A percentile compares a stretch with the other conserved stretches of the same genome.
Conservation (phyloP, 306 rosid genomes). For the Citrullus colocynthis region DNA sequence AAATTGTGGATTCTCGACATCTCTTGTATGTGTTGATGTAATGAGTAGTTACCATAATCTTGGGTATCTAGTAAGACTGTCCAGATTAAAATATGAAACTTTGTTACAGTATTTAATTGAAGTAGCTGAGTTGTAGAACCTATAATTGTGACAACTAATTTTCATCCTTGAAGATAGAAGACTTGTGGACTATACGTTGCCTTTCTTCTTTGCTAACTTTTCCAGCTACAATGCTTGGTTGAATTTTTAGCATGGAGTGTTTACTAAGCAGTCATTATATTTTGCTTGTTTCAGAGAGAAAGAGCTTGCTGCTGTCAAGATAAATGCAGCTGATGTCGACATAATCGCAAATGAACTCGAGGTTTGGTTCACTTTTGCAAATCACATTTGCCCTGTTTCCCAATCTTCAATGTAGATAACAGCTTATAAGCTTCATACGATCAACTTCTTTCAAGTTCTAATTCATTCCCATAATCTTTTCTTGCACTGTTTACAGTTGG, state of each 20-base stretch:
- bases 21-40: neutral
- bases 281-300: constrained; percentile 49
- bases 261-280: neutral
- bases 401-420: neutral
- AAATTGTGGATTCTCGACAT: neutral
- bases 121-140: neutral
- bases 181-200: neutral
- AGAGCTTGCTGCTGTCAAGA: constrained; percentile 83
- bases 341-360: constrained; percentile 84
- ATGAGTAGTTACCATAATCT: neutral
- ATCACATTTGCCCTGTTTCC: neutral
- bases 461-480: neutral
- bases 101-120: neutral
- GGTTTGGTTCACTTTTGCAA: constrained; percentile 19
- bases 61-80: neutral
- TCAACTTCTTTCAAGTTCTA: neutral
- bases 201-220: neutral
- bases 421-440: neutral
- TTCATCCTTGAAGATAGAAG: neutral
- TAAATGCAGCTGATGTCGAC: constrained; percentile 73
- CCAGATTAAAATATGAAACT: neutral
- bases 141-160: neutral
- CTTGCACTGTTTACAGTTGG: constrained; percentile 36
- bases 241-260: neutral
- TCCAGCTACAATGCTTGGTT: neutral